A percentile compares a stretch with the other conserved stretches of the same genome.
Evolutionary conservation across 2,329 filamentous ascomycete genomes (phyloP).

Genomic region (Fusarium globosum): DNA sequence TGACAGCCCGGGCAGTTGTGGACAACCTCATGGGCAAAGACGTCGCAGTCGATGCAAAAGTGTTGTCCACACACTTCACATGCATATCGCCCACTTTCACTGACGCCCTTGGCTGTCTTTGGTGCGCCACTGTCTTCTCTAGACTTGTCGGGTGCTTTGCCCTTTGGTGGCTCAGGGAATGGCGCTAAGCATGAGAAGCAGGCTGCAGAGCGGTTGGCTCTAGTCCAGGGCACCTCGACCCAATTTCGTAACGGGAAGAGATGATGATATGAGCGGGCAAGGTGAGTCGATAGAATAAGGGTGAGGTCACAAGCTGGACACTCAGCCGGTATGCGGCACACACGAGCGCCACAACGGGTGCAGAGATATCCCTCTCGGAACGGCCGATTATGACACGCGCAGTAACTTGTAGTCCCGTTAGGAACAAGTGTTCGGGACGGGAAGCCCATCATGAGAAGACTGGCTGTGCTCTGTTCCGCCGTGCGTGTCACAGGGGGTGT

Average conservation of each 20-base stretch:
- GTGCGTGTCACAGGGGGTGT: constrained; percentile 87
- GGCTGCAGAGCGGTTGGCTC: constrained; percentile 69
- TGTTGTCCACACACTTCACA: constrained; percentile 89
- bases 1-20: constrained; percentile 97
- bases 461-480: constrained; percentile 66
- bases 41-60: constrained; percentile 98
- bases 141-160: constrained; percentile 30
- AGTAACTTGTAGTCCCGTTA: constrained; percentile 74
- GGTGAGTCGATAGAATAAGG: constrained; percentile 91
- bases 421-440: constrained; percentile 84
- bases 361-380: constrained; percentile 89
- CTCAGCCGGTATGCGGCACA: constrained; percentile 89
- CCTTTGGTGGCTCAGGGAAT: constrained; percentile 68
- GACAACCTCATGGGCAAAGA: constrained; percentile 92
- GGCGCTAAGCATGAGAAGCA: constrained; percentile 82
- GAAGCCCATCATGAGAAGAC: constrained; percentile 97
- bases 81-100: constrained; percentile 88
- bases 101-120: constrained; percentile 69
- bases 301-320: constrained; percentile 93
- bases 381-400: constrained; percentile 89
- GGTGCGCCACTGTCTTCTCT: constrained; percentile 39
- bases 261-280: constrained; percentile 93
- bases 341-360: constrained; percentile 87
- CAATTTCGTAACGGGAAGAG: constrained; percentile 91
- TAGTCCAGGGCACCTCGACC: constrained; percentile 86